A percentile compares a stretch with the other conserved stretches of the same genome.
phyloP scores from a whole-genome alignment of 2,329 filamentous ascomycete genomes.

The Daldinia sp. region DNA sequence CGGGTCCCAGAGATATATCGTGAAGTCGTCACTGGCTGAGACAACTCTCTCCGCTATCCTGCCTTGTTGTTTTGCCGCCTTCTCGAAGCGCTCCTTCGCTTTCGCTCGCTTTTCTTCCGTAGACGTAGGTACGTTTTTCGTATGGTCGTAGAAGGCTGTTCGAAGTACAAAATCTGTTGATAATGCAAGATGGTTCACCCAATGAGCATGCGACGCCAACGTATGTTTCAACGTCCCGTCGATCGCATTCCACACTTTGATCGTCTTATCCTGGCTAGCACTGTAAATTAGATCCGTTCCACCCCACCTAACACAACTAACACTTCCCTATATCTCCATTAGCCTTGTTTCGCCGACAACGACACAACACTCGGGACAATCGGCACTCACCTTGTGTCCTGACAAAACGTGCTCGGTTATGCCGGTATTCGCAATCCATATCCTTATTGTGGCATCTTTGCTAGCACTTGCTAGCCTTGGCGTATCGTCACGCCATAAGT shows the following conservation, averaged over 20 bases:
- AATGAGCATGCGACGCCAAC: constrained; percentile 86
- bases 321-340: constrained; percentile 68
- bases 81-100: constrained; percentile 85
- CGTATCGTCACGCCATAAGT: constrained; percentile 79
- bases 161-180: constrained; percentile 92
- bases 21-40: constrained; percentile 94
- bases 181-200: constrained; percentile 94
- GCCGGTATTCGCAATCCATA: constrained; percentile 86
- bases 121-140: constrained; percentile 72
- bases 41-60: constrained; percentile 86
- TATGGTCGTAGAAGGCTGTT: constrained; percentile 89
- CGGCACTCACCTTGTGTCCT: constrained; percentile 72
- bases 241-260: constrained; percentile 88
- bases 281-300: constrained; percentile 89
- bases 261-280: constrained; percentile 88
- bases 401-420: constrained; percentile 84
- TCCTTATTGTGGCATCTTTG: constrained; percentile 87
- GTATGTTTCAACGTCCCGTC: constrained; percentile 85
- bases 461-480: constrained; percentile 86
- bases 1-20: constrained; percentile 96
- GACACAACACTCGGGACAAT: constrained; percentile 3
- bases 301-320: constrained; percentile 94
- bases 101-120: constrained; percentile 78
- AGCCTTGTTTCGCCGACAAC: constrained; percentile 16
- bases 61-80: constrained; percentile 81